These are phyloP conservation scores for Solanum peruvianum DNA, from an alignment of 257 asterid genomes.

Conservation along the genomic window DNA sequence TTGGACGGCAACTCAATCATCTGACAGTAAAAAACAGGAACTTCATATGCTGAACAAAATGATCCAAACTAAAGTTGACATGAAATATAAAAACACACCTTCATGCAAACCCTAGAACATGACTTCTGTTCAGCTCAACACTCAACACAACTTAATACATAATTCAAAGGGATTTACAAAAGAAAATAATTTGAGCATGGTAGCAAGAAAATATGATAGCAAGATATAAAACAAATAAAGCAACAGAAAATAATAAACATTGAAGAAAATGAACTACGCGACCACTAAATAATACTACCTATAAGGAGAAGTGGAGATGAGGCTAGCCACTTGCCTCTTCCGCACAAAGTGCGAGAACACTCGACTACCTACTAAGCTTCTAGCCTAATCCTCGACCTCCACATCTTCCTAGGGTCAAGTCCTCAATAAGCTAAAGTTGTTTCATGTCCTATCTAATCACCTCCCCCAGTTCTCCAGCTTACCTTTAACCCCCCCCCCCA, in stretches of 20 bases:
- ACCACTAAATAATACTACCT: not conserved
- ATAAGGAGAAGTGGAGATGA: not conserved
- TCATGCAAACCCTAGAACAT: not conserved
- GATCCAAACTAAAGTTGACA: not conserved
- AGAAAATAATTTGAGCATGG: not conserved
- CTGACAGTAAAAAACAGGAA: conserved; percentile 17
- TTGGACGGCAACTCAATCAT: conserved; percentile 96
- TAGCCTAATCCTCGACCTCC: not conserved
- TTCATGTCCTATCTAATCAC: not conserved
- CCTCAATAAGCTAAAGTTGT: not conserved
- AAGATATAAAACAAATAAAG: not conserved
- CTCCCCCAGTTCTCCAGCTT: not conserved
- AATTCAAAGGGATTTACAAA: not conserved
- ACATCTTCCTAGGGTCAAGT: not conserved
- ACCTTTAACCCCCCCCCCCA: not conserved
- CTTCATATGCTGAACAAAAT: not conserved
- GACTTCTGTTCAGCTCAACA: not conserved
- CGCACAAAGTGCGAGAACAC: not conserved
- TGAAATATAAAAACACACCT: not conserved
- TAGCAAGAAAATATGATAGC: not conserved
- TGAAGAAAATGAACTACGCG: not conserved
- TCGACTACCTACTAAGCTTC: not conserved
- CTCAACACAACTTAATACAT: not conserved
- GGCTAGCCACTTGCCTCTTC: not conserved
- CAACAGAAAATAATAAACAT: not conserved